Percentiles rank a stretch among this genome's conserved stretches.
Evolutionary conservation across 257 asterid species (phyloP).

Genomic region (Petunia secreta): DNA sequence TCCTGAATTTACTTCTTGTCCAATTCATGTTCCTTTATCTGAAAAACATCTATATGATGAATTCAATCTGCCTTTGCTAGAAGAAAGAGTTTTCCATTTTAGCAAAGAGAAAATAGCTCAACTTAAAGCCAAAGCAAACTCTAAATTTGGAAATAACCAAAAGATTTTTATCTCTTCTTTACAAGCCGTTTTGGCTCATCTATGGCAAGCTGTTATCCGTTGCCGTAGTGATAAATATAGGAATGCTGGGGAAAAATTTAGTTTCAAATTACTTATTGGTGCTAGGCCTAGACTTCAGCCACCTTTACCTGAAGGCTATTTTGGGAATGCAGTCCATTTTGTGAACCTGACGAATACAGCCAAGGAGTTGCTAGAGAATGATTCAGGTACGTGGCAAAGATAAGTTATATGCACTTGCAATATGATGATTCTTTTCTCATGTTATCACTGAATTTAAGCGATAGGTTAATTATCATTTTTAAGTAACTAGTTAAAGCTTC

Average conservation of each 20-base stretch:
- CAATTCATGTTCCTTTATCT: constrained; percentile 28
- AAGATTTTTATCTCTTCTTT: constrained; percentile 42
- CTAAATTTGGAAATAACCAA: constrained; percentile 27
- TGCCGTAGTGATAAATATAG: not conserved
- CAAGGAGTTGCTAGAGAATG: not conserved
- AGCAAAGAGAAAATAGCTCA: constrained; percentile 22
- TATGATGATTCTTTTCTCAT: too few species aligned
- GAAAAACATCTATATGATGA: not conserved
- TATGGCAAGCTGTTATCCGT: constrained; percentile 41
- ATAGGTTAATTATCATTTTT: too few species aligned
- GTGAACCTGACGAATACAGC: not conserved
- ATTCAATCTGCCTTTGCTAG: constrained; percentile 25
- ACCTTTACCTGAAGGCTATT: constrained; percentile 44
- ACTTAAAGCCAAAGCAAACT: constrained; percentile 17
- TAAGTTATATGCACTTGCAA: too few species aligned
- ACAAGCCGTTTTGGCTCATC: constrained; percentile 49
- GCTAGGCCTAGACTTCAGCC: constrained; percentile 45
- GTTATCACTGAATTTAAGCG: too few species aligned
- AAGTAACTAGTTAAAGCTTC: too few species aligned
- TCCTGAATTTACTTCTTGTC: constrained; percentile 20
- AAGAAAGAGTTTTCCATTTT: constrained; percentile 46
- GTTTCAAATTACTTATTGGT: constrained; percentile 16
- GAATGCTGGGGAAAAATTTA: not conserved
- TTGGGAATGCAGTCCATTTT: constrained; percentile 38
- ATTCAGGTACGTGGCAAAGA: not conserved